These are phyloP conservation scores for Flagelloscypha sp. DNA, from an alignment of 768 basidiomycete genomes.

Conservation along the genomic window DNA sequence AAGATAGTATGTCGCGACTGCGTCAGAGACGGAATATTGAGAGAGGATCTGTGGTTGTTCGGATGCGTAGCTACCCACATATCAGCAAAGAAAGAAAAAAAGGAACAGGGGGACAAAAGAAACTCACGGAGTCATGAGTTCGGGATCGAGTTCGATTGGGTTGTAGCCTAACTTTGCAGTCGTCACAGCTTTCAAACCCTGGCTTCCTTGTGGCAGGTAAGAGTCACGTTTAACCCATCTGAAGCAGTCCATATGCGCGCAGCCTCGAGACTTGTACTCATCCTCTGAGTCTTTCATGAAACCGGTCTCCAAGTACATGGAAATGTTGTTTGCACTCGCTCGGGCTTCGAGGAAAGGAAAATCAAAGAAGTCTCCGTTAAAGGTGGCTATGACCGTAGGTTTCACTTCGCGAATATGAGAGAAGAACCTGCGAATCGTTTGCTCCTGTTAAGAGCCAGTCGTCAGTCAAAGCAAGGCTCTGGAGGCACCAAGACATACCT, in stretches of 20 bases:
- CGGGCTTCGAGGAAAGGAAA: slow-evolving; percentile 93
- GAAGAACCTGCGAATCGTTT: slow-evolving; percentile 81
- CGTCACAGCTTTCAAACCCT: slow-evolving; percentile 97
- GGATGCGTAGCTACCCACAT: slow-evolving; percentile 71
- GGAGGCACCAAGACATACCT: slow-evolving; percentile 39
- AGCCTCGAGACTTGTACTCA: slow-evolving; percentile 88
- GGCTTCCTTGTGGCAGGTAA: slow-evolving; percentile 95
- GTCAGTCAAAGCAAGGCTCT: not conserved
- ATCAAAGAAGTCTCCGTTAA: slow-evolving; percentile 99
- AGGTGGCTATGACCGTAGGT: slow-evolving; percentile 96
- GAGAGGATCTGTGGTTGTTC: slow-evolving; percentile 93
- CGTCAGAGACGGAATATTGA: slow-evolving; percentile 98
- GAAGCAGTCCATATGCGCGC: slow-evolving; percentile 99
- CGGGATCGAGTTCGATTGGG: slow-evolving; percentile 95
- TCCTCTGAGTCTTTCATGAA: slow-evolving; percentile 88
- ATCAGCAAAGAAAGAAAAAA: slow-evolving; percentile 5
- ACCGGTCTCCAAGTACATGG: slow-evolving; percentile 93
- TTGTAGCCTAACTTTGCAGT: slow-evolving; percentile 93
- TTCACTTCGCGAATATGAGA: slow-evolving; percentile 88
- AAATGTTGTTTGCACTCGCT: slow-evolving; percentile 80
- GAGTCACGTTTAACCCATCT: slow-evolving; percentile 99
- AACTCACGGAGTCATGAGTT: slow-evolving; percentile 96
- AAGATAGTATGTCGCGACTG: slow-evolving; percentile 98
- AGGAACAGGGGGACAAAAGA: not conserved
- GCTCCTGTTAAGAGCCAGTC: slow-evolving; percentile 52